Conservation (phyloP, 2,329 filamentous ascomycete species). For the Ophiostoma novo-ulmi region DNA sequence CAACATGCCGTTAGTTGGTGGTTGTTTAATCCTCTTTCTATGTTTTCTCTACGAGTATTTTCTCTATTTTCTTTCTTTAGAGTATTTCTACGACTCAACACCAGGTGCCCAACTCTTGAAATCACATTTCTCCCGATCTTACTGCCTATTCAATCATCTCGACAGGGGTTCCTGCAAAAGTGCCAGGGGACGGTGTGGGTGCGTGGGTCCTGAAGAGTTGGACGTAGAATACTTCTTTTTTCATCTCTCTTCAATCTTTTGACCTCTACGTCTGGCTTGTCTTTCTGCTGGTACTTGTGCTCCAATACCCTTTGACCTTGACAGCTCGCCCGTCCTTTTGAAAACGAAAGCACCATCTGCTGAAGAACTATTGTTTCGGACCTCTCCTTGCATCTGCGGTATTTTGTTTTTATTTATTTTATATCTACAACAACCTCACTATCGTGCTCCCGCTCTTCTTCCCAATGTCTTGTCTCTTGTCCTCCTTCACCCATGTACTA, state of each 20-base stretch:
- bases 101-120: not conserved
- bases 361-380: not conserved
- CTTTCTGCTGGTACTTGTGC: not conserved
- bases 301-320: not conserved
- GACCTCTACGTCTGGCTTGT: not conserved
- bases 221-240: conserved; percentile 5
- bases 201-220: conserved; percentile 13
- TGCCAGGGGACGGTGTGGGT: not conserved
- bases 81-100: not conserved
- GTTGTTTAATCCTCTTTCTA: not conserved
- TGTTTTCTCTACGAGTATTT: not conserved
- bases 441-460: not conserved
- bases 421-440: not conserved
- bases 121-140: not conserved
- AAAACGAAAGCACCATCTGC: not conserved
- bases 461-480: not conserved
- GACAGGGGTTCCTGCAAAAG: conserved; percentile 8
- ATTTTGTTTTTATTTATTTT: not conserved
- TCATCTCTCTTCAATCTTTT: not conserved
- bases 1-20: not conserved
- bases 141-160: not conserved
- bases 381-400: not conserved
- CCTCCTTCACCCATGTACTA: not conserved
- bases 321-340: not conserved
- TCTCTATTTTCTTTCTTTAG: not conserved